Evolutionary conservation across 192 early-diverging fungal genomes (phyloP).

Genomic region (Umbelopsis vinacea): DNA sequence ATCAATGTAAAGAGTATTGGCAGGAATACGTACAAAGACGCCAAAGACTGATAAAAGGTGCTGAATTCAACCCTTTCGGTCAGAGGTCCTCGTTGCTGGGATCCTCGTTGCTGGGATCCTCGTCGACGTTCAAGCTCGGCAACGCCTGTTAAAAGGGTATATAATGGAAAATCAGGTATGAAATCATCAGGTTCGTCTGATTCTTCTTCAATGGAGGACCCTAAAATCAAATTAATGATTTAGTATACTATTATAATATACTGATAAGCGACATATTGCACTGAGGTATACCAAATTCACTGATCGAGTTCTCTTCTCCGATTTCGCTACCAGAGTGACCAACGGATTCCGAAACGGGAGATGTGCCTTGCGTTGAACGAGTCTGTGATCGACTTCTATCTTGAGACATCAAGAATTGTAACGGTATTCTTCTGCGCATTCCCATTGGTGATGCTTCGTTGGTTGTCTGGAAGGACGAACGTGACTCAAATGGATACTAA

Average conservation of each 20-base stretch:
- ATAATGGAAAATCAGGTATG: too few species aligned
- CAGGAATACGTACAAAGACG: not conserved
- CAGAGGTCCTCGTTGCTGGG: not conserved
- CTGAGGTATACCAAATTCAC: not conserved
- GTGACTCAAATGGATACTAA: too few species aligned
- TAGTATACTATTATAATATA: too few species aligned
- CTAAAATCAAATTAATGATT: too few species aligned
- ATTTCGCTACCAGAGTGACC: not conserved
- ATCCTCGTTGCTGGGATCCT: not conserved
- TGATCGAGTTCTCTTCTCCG: not conserved
- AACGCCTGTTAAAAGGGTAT: not conserved
- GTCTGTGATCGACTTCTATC: not conserved
- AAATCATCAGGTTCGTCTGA: too few species aligned
- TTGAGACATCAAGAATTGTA: not conserved
- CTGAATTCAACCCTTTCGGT: conserved; percentile 3
- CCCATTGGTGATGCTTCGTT: too few species aligned
- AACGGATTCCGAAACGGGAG: not conserved
- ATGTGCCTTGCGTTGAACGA: not conserved
- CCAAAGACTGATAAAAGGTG: not conserved
- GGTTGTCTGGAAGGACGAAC: too few species aligned
- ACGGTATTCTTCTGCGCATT: too few species aligned
- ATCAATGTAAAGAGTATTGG: not conserved
- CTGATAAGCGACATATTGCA: too few species aligned
- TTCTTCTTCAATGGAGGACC: too few species aligned
- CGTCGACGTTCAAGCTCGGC: not conserved